Percentiles rank a stretch among this genome's conserved stretches.
These are phyloP conservation scores for Thelephora aurantiotincta DNA, from an alignment of 768 basidiomycete species.

Conservation along the genomic window DNA sequence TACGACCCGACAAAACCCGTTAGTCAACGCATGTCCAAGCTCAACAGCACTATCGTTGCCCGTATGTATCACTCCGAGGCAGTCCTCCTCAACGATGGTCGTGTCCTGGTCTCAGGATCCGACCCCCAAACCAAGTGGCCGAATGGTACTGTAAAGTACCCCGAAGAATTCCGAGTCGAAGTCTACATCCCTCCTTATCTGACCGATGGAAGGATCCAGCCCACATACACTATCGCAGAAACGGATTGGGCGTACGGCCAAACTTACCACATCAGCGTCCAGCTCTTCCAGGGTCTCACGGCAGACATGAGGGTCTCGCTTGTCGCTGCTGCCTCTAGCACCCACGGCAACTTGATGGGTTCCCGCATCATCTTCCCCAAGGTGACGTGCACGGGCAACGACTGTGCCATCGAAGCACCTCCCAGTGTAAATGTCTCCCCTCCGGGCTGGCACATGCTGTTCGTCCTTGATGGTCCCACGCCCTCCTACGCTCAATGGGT, in stretches of 20 bases:
- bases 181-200: conserved; percentile 86
- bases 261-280: conserved; percentile 36
- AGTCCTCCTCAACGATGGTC: conserved; percentile 59
- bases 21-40: conserved; percentile 49
- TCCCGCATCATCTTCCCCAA: conserved; percentile 59
- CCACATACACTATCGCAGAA: conserved; percentile 38
- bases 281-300: conserved; percentile 24
- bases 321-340: conserved; percentile 54
- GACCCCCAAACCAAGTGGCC: conserved; percentile 43
- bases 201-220: conserved; percentile 44
- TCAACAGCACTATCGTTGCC: conserved; percentile 54
- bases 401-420: conserved; percentile 67
- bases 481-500: conserved; percentile 67
- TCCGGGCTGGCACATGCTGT: conserved; percentile 68
- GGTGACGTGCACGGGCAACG: conserved; percentile 52
- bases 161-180: conserved; percentile 67
- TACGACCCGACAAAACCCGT: conserved; percentile 54
- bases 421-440: conserved; percentile 55
- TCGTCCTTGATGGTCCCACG: conserved; percentile 65
- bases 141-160: conserved; percentile 29
- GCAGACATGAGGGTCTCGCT: conserved; percentile 45
- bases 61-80: conserved; percentile 73
- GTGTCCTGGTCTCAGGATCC: conserved; percentile 64
- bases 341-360: conserved; percentile 70
- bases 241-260: conserved; percentile 53